Percentiles rank a stretch among this genome's conserved stretches.
phyloP scores from a whole-genome alignment of 345 rosid genomes.

The Turnera subulata region DNA sequence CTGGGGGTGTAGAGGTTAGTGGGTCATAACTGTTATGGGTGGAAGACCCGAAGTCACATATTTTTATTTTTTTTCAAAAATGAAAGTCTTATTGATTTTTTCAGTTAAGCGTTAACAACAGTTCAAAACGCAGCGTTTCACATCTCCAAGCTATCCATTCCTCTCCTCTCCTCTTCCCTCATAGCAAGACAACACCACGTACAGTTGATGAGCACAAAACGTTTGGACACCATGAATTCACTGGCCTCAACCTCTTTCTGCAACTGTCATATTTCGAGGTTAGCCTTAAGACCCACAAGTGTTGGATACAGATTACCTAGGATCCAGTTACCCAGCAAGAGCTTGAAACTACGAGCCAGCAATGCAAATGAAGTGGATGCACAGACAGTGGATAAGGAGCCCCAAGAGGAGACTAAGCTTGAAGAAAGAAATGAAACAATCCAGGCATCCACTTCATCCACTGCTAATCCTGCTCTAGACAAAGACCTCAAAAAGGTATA shows the following conservation, averaged over 20 bases:
- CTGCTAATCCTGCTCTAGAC: constrained; percentile 41
- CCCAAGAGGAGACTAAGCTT: constrained; percentile 19
- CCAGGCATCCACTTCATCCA: constrained; percentile 10
- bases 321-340: constrained; percentile 16
- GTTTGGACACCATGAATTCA: constrained; percentile 26
- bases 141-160: no score
- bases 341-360: constrained; percentile 31
- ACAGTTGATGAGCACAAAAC: no score
- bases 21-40: no score
- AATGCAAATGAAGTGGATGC: constrained; percentile 42
- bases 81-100: no score
- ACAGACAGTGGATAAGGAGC: constrained; percentile 27
- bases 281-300: constrained; percentile 9
- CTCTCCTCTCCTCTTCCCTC: no score
- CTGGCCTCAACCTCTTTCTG: constrained; percentile 38
- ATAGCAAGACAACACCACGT: no score
- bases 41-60: no score
- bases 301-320: constrained; percentile 2
- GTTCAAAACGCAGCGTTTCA: no score
- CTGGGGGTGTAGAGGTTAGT: no score
- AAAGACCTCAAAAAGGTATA: constrained; percentile 90
- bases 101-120: no score
- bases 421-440: constrained; percentile 20
- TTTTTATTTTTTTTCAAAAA: no score
- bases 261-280: constrained; percentile 25